Evolutionary conservation across 805 yeast genomes (phyloP).

Genomic region (Pichia heedii): DNA sequence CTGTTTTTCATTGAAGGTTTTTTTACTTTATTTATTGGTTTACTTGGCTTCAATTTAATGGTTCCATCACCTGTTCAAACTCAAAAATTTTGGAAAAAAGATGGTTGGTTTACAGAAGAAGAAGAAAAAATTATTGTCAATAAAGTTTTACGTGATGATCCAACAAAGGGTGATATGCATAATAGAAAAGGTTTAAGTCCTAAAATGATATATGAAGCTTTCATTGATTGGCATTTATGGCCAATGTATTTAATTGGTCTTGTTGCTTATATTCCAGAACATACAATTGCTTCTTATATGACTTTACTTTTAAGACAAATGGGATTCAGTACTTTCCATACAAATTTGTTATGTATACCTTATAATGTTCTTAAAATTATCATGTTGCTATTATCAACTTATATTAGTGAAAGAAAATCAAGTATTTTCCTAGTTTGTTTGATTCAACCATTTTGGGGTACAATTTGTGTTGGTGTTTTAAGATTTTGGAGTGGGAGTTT

Average conservation of each 20-base stretch:
- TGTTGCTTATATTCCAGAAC: constrained; percentile 29
- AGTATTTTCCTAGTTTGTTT: constrained; percentile 19
- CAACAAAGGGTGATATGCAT: constrained; percentile 55
- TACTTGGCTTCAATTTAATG: constrained; percentile 24
- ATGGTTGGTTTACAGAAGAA: constrained; percentile 38
- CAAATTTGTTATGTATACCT: constrained; percentile 47
- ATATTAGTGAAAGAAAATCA: constrained; percentile 28
- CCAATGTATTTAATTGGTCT: constrained; percentile 44
- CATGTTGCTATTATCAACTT: constrained; percentile 28
- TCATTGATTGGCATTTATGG: constrained; percentile 45
- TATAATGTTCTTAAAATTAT: constrained; percentile 32
- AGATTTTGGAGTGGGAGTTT: constrained; percentile 23
- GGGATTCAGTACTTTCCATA: constrained; percentile 45
- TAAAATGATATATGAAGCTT: constrained; percentile 30
- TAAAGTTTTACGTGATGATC: constrained; percentile 54
- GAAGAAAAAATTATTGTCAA: constrained; percentile 53
- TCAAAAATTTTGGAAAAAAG: constrained; percentile 19
- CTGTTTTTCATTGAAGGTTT: constrained; percentile 57
- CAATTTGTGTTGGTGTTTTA: constrained; percentile 20
- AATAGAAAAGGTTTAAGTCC: constrained; percentile 45
- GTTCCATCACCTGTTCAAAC: constrained; percentile 29
- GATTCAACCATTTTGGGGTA: constrained; percentile 20
- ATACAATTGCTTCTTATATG: constrained; percentile 35
- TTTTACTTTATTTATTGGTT: constrained; percentile 46
- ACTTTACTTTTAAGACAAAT: constrained; percentile 39